Evolutionary conservation across 2,329 filamentous ascomycete genomes (phyloP), one percentile per base, ranked within the genome.

Genomic region (Leptosphaerulina australis): DNA sequence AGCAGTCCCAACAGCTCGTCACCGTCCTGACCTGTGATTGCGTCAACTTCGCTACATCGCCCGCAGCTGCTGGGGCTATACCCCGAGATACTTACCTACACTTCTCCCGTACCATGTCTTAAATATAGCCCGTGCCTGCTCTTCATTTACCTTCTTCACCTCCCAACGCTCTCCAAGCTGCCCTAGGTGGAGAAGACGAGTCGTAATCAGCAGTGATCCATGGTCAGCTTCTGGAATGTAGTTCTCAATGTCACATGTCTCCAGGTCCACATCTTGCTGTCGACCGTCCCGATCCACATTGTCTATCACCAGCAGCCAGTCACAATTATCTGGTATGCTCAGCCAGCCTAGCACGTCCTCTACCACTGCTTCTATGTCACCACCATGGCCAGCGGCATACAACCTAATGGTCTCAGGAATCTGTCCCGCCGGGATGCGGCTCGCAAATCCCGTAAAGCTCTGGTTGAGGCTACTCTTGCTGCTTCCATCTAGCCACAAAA

Each of bases 1-100:
- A 81, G 72, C 38, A 63, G 58, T 25, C 59, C 48, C 2, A 66
- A 65, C 50, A 79, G 26, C 35, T 47, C 34, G 14, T 39, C 34
- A 3, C 18, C 35, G 9, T 36, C 44, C 10, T 29, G 8, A 9
- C 11, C 43, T 46, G 18, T 38, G 6, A 12, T 15, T 2, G 11
- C 12, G 25, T 46, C 5, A 38, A 26, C 18, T 10, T 18, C 12
- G 11, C 17, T 22, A 3, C 12, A 15, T 69, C 11, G 53, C 14
- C 24, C 39, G 10, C 7, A 3, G 8, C 18, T 15, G 14, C 12
- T 29, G 28, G 8, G n/a, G 12, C 28, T 29, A n/a, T 12, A 29
- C 12, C 17, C n/a, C 29, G 7, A 24, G 29, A 25, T 33, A 11
- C 18, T 25, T 8, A 43, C 39, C 39, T 9, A 43, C n/a, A 8